Evolutionary conservation across 2,329 filamentous ascomycete genomes (phyloP).

Genomic region (Neofusicoccum umdonicola): DNA sequence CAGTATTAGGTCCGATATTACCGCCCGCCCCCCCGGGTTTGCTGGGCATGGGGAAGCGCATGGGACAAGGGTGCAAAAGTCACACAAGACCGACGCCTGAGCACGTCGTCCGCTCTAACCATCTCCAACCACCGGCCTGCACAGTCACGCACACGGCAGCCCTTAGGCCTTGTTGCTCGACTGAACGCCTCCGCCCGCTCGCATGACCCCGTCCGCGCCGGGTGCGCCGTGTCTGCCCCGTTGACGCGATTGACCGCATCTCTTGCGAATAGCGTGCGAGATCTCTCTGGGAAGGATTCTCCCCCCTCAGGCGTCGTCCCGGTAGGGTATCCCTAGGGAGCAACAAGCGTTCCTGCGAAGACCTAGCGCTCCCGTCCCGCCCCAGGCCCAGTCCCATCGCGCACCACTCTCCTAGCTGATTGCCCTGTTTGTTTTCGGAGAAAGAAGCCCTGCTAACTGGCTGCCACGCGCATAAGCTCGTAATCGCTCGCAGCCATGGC

Average conservation of each 20-base stretch:
- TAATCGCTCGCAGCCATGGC: slow-evolving; percentile 17
- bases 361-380: slow-evolving; percentile 10
- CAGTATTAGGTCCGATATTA: slow-evolving; percentile 11
- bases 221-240: background rate
- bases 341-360: background rate
- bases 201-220: slow-evolving; percentile 3
- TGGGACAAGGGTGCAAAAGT: background rate
- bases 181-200: background rate
- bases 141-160: background rate
- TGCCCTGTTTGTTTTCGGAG: slow-evolving; percentile 13
- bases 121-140: background rate
- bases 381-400: background rate
- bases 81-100: slow-evolving; percentile 14
- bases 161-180: background rate
- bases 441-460: slow-evolving; percentile 8
- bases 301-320: background rate
- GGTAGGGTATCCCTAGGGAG: slow-evolving; percentile 3
- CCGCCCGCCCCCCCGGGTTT: background rate
- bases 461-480: slow-evolving; percentile 18
- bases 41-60: slow-evolving; percentile 2
- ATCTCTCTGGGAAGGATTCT: slow-evolving; percentile 4
- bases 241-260: slow-evolving; percentile 12
- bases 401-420: background rate
- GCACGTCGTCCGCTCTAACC: slow-evolving; percentile 14
- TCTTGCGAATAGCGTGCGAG: slow-evolving; percentile 12